These are phyloP conservation scores for Juncus effusus DNA, from an alignment of 176 grass and related monocot species.

Conservation along the genomic window DNA sequence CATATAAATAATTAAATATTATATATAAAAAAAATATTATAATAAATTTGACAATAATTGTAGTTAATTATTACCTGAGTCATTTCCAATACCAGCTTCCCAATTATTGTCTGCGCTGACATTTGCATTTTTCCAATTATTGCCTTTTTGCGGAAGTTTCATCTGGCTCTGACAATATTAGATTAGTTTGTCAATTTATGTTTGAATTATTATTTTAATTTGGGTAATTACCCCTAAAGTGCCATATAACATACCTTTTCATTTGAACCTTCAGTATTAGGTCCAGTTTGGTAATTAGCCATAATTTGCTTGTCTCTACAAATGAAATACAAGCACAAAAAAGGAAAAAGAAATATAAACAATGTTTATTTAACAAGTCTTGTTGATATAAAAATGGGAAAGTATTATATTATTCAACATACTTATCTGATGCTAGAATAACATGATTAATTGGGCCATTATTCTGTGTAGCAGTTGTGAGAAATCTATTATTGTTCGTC, in stretches of 20 bases:
- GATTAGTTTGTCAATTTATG: too few relatives aligned
- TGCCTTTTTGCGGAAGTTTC: too few relatives aligned
- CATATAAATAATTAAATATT: conserved; percentile 3
- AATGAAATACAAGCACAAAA: too few relatives aligned
- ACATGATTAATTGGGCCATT: neutral
- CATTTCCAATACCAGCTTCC: neutral
- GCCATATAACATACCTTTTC: conserved; percentile 6
- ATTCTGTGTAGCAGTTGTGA: neutral
- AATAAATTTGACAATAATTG: too few relatives aligned
- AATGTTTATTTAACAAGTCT: too few relatives aligned
- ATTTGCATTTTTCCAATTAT: conserved; percentile 2
- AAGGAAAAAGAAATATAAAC: too few relatives aligned
- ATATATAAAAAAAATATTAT: neutral
- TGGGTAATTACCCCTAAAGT: conserved; percentile 26
- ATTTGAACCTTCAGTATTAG: too few relatives aligned
- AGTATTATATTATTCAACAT: neutral
- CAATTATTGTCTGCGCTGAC: neutral
- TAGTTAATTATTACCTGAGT: too few relatives aligned
- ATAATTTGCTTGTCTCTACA: too few relatives aligned
- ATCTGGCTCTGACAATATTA: neutral
- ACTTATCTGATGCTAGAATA: conserved; percentile 10
- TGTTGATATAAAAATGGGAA: too few relatives aligned
- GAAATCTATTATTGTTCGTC: neutral
- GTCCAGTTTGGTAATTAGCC: too few relatives aligned
- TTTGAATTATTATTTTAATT: too few relatives aligned